Percentiles rank a stretch among this genome's conserved stretches.
phyloP scores from a whole-genome alignment of 2,329 filamentous ascomycete species.

The Juglanconis sp. region DNA sequence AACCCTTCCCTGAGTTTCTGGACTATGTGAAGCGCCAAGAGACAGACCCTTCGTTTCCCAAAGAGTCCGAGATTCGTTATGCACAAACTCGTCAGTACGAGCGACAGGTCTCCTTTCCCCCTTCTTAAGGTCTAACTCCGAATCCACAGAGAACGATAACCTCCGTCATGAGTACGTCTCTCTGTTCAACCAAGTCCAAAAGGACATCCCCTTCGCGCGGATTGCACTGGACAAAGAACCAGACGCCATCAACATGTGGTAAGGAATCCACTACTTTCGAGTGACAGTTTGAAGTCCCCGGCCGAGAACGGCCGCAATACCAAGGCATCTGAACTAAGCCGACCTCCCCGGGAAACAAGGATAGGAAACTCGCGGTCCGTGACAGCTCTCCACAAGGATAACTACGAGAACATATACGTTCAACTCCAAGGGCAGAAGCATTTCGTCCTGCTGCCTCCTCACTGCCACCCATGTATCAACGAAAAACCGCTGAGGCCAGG shows the following conservation, averaged over 20 bases:
- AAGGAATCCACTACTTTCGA: not conserved
- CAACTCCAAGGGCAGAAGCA: conserved; percentile 71
- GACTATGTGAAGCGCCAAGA: conserved; percentile 59
- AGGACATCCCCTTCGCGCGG: conserved; percentile 66
- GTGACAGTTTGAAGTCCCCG: not conserved
- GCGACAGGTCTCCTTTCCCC: not conserved
- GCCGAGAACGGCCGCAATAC: not conserved
- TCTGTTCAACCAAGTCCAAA: conserved; percentile 61
- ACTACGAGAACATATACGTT: conserved; percentile 82
- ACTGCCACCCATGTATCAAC: conserved; percentile 66
- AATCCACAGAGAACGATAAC: conserved; percentile 69
- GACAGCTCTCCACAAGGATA: conserved; percentile 76
- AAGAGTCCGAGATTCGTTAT: conserved; percentile 57
- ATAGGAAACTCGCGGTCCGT: conserved; percentile 68
- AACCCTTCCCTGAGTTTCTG: conserved; percentile 62
- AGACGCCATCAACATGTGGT: conserved; percentile 76
- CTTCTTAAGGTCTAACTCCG: not conserved
- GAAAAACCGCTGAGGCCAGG: conserved; percentile 57
- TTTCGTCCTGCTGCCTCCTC: conserved; percentile 70
- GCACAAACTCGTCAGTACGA: conserved; percentile 65
- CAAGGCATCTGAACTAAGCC: not conserved
- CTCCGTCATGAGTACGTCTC: conserved; percentile 67
- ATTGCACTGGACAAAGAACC: conserved; percentile 64
- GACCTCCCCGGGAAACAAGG: conserved; percentile 28
- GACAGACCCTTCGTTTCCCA: conserved; percentile 29